Evolutionary conservation across 1,139 yeast species (phyloP), one percentile per base, ranked within the genome.

Genomic region (Geotrichum histeridarum): DNA sequence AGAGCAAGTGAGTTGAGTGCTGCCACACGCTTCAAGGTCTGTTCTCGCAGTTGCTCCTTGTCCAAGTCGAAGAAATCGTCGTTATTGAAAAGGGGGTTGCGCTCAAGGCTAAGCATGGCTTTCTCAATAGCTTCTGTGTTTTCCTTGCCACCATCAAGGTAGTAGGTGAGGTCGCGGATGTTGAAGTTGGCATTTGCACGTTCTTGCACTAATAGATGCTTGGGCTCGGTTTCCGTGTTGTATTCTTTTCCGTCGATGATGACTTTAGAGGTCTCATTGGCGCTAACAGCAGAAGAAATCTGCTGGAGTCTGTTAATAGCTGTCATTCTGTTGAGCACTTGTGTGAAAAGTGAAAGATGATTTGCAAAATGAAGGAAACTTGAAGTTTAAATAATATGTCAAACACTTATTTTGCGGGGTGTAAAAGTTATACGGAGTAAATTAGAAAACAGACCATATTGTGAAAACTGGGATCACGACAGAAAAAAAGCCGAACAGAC

Each of bases 1-100:
- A 77, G 80, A 64, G 79, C 73, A 63, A 77, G 77, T 52, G 70
- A 67, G 4, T 80, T 70, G 67, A 75, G 60, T 51, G 75, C 66
- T 36, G 73, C 71, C 51, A 76, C 75, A 61, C 80, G 73, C 51
- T 65, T 64, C 46, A 79, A 78, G 1, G 82, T 76, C 52, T 72
- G 71, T 62, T 75, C 79, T 57, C 84, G 71, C 58, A 77, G 72
- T 59, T 75, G 68, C 12, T 64, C 68, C 63, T 77, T 78, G 22
- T 77, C 70, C 56, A 73, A 63, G 57, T 80, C 83, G 62, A 79
- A 80, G 63, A 73, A 77, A 51, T 70, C 65, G 48, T 71, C 72
- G 17, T 75, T 70, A 48, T 76, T 73, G 51, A 77, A 73, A 18
- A 77, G 67, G 0, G 83, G 82, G 64, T 80, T 83, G 38, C 77